These are phyloP conservation scores for Paraurostyla sp. DNA, from an alignment of 73 alveolate species.

Conservation along the genomic window DNA sequence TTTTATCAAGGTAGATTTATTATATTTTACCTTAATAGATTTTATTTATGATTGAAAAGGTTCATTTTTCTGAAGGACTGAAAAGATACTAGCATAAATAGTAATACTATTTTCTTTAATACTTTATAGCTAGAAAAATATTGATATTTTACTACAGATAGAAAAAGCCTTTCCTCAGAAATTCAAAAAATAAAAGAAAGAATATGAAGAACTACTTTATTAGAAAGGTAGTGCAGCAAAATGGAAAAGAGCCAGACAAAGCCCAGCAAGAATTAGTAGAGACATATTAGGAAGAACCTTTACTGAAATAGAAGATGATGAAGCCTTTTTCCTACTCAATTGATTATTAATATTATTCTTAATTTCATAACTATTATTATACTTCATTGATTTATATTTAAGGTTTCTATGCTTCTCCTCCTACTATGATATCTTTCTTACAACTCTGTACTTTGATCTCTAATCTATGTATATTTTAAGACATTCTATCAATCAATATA, in stretches of 20 bases:
- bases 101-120: neutral
- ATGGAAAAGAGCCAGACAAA: neutral
- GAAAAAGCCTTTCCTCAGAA: slow-evolving; percentile 32
- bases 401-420: neutral
- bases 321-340: neutral
- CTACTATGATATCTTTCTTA: neutral
- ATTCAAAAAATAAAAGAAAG: slow-evolving; percentile 16
- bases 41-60: slow-evolving; percentile 1
- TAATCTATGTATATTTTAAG: neutral
- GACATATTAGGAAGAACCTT: slow-evolving; percentile 18
- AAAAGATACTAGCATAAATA: slow-evolving; percentile 6
- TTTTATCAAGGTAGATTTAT: no score
- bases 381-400: no score
- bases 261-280: neutral
- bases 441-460: neutral
- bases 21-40: no score
- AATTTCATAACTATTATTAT: neutral
- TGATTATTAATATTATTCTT: no score
- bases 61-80: slow-evolving; percentile 25
- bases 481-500: slow-evolving; percentile 24
- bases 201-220: slow-evolving; percentile 23
- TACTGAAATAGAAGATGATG: slow-evolving; percentile 13
- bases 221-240: slow-evolving; percentile 41
- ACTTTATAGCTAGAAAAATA: neutral
- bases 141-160: slow-evolving; percentile 14